Conservation (phyloP, 2,329 filamentous ascomycete genomes). For the Colletotrichum sp. region DNA sequence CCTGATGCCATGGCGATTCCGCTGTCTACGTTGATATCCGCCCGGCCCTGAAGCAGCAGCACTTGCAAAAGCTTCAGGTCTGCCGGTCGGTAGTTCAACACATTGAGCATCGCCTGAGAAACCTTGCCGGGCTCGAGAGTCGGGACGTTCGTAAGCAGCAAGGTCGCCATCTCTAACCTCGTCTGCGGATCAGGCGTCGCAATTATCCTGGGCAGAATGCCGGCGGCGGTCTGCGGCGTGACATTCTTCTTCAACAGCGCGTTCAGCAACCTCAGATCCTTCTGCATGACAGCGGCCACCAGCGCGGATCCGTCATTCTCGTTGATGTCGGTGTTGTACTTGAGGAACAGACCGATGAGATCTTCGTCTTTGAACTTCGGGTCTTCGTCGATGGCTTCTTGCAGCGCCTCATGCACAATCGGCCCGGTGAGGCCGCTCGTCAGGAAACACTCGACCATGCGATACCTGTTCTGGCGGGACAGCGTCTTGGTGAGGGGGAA, state of each 20-base stretch:
- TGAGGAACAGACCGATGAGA: slow-evolving; percentile 57
- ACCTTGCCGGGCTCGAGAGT: slow-evolving; percentile 46
- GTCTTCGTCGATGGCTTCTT: slow-evolving; percentile 56
- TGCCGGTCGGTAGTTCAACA: slow-evolving; percentile 48
- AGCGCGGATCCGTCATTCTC: slow-evolving; percentile 57
- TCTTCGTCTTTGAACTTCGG: slow-evolving; percentile 52
- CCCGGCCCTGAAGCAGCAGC: slow-evolving; percentile 55
- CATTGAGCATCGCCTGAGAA: slow-evolving; percentile 44
- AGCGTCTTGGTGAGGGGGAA: slow-evolving; percentile 55
- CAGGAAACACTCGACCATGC: slow-evolving; percentile 56
- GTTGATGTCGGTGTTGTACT: slow-evolving; percentile 59
- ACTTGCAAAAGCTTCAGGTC: slow-evolving; percentile 55
- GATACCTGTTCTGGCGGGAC: slow-evolving; percentile 45
- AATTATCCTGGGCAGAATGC: slow-evolving; percentile 55
- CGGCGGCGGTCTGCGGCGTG: slow-evolving; percentile 50
- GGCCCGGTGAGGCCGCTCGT: slow-evolving; percentile 51
- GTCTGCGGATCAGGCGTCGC: slow-evolving; percentile 43
- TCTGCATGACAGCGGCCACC: slow-evolving; percentile 51
- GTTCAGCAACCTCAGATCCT: slow-evolving; percentile 50
- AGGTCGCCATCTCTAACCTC: slow-evolving; percentile 51
- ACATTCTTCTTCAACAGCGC: slow-evolving; percentile 50
- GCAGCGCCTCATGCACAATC: slow-evolving; percentile 53
- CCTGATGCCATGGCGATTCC: slow-evolving; percentile 47
- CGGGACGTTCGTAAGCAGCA: slow-evolving; percentile 52
- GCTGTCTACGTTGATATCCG: slow-evolving; percentile 55